Percentiles rank a stretch among this genome's conserved stretches.
phyloP scores from a whole-genome alignment of 2,329 filamentous ascomycete species.

The Ophiocordyceps camponoti-saundersi region DNA sequence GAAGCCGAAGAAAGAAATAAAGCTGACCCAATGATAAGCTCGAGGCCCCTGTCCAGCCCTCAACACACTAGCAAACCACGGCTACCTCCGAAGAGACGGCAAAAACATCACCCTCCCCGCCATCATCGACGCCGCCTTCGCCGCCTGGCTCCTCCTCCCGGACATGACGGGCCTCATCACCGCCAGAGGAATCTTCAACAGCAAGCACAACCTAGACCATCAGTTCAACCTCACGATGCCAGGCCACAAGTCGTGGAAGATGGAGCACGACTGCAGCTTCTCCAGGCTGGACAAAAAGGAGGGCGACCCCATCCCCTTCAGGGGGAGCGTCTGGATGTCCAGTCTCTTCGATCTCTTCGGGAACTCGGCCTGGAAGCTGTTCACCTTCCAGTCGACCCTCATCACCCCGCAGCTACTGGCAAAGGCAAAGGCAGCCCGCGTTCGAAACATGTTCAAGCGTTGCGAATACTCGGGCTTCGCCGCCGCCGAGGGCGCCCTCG shows the following conservation, averaged over 20 bases:
- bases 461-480: neutral
- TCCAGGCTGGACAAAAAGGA: neutral
- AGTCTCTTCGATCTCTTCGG: neutral
- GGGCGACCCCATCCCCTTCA: neutral
- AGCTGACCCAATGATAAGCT: neutral
- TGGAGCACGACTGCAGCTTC: neutral
- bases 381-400: neutral
- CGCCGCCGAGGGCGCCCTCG: neutral
- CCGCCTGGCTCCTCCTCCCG: neutral
- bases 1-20: neutral
- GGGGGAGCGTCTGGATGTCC: neutral
- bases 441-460: neutral
- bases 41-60: neutral
- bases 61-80: neutral
- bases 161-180: neutral
- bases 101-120: neutral
- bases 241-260: neutral
- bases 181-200: neutral
- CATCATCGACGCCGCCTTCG: neutral
- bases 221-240: neutral
- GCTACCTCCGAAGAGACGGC: neutral
- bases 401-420: neutral
- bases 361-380: neutral
- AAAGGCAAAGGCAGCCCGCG: neutral
- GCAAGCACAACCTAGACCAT: neutral